Percentiles rank a stretch among this genome's conserved stretches.
Conservation (phyloP, 352 stramenopile genomes). For the Pythium sukuiense region DNA sequence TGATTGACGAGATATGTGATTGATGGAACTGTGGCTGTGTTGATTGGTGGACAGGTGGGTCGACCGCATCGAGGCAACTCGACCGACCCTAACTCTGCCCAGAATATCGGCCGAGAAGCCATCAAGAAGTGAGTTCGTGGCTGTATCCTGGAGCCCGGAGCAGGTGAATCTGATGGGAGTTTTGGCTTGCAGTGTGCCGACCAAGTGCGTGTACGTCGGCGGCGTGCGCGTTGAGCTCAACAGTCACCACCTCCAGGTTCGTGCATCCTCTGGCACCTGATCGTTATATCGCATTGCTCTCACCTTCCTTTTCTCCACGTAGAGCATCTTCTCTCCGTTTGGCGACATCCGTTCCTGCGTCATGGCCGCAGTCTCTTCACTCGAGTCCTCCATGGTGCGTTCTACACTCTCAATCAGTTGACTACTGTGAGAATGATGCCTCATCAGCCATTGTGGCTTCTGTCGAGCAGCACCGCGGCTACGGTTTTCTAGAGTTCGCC, state of each 20-base stretch:
- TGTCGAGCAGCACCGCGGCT: constrained; percentile 54
- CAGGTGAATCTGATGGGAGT: no score
- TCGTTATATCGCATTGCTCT: neutral
- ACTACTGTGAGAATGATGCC: neutral
- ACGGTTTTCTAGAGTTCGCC: constrained; percentile 73
- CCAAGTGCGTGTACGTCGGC: constrained; percentile 75
- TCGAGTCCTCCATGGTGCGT: constrained; percentile 51
- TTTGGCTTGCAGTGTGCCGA: constrained; percentile 43
- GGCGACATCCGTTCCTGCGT: constrained; percentile 63
- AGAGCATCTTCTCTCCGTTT: constrained; percentile 85
- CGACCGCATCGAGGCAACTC: constrained; percentile 70
- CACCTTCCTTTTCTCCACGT: neutral
- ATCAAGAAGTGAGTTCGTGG: constrained; percentile 64
- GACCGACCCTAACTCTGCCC: constrained; percentile 44
- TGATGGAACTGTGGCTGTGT: neutral
- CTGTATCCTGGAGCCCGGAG: no score
- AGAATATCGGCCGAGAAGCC: constrained; percentile 70
- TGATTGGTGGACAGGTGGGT: constrained; percentile 44
- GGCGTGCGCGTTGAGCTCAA: constrained; percentile 74
- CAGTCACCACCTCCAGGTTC: constrained; percentile 72
- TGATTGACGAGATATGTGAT: neutral
- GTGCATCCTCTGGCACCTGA: neutral
- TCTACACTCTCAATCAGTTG: neutral
- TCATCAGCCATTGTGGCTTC: neutral
- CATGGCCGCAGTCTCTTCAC: constrained; percentile 57